Percentiles rank a stretch among this genome's conserved stretches.
phyloP scores from a whole-genome alignment of 352 stramenopile genomes.

The Phytophthora fragariaefolia region DNA sequence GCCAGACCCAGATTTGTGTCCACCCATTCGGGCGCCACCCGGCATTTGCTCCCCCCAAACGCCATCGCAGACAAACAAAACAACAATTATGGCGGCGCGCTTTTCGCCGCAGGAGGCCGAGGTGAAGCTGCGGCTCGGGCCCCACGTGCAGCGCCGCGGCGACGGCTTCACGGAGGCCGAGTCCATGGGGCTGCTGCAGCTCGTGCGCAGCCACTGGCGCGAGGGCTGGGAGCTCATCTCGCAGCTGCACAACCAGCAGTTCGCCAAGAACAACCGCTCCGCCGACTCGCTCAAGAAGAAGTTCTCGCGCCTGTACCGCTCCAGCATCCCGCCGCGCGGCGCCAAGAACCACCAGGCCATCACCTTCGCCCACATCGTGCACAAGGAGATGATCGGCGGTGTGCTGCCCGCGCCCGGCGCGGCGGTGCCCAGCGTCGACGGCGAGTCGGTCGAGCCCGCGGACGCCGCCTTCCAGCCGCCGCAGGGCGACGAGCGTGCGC shows the following conservation, averaged over 20 bases:
- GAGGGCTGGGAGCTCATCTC: constrained; percentile 51
- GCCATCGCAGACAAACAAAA: constrained; percentile 12
- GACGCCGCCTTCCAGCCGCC: constrained; percentile 29
- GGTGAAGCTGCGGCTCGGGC: constrained; percentile 28
- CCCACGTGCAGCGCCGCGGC: constrained; percentile 40
- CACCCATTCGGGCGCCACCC: constrained; percentile 34
- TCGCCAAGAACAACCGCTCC: constrained; percentile 44
- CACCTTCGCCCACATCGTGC: constrained; percentile 40
- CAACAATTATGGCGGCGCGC: constrained; percentile 24
- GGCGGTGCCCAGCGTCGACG: constrained; percentile 8
- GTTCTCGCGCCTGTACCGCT: constrained; percentile 46
- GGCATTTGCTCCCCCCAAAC: constrained; percentile 23
- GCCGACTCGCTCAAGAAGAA: constrained; percentile 57
- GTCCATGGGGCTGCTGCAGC: constrained; percentile 46
- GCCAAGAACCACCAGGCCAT: constrained; percentile 48
- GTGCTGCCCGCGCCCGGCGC: constrained; percentile 11
- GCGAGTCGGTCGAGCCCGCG: constrained; percentile 21
- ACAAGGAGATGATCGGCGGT: constrained; percentile 47
- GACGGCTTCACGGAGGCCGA: constrained; percentile 51
- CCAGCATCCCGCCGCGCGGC: constrained; percentile 35
- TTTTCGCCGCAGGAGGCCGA: constrained; percentile 32
- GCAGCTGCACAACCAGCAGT: constrained; percentile 46
- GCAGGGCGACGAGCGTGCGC: constrained; percentile 21
- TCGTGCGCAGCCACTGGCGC: constrained; percentile 39
- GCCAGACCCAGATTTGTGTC: constrained; percentile 32